phyloP scores from a whole-genome alignment of 2,329 filamentous ascomycete genomes.

The Gnomoniopsis smithogilvyi region DNA sequence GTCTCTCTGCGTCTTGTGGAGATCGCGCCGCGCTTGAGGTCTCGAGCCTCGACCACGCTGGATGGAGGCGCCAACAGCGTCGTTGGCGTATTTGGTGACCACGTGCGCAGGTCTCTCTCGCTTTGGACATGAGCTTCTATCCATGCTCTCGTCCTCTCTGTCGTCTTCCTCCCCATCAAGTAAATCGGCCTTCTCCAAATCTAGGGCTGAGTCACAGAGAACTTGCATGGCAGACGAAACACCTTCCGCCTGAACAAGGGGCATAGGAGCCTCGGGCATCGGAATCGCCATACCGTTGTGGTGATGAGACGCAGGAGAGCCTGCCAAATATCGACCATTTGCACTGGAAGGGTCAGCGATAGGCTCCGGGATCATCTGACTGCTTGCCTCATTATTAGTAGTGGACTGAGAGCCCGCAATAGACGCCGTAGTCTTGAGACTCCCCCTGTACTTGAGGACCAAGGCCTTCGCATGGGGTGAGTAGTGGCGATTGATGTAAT shows the following conservation, averaged over 20 bases:
- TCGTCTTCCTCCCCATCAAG: no score
- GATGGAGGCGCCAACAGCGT: background rate
- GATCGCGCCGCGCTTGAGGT: background rate
- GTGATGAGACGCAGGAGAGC: background rate
- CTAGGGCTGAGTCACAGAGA: background rate
- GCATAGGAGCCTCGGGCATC: background rate
- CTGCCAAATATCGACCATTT: background rate
- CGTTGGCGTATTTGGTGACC: background rate
- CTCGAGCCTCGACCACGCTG: background rate
- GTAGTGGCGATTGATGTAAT: conserved; percentile 21
- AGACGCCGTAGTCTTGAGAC: background rate
- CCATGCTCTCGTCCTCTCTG: background rate
- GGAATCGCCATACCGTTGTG: background rate
- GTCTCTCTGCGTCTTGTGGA: background rate
- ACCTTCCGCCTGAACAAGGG: background rate
- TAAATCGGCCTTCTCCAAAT: background rate
- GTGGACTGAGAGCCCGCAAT: background rate
- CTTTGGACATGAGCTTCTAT: no score
- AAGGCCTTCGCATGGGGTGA: conserved; percentile 20
- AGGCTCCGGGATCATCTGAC: background rate
- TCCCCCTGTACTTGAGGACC: background rate
- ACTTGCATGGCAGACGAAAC: background rate
- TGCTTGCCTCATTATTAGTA: background rate
- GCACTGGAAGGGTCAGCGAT: background rate
- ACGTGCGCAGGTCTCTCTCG: no score